Base-by-base conservation (phyloP, 192 early-diverging fungal genomes). In the Coemansia aciculifera region DNA sequence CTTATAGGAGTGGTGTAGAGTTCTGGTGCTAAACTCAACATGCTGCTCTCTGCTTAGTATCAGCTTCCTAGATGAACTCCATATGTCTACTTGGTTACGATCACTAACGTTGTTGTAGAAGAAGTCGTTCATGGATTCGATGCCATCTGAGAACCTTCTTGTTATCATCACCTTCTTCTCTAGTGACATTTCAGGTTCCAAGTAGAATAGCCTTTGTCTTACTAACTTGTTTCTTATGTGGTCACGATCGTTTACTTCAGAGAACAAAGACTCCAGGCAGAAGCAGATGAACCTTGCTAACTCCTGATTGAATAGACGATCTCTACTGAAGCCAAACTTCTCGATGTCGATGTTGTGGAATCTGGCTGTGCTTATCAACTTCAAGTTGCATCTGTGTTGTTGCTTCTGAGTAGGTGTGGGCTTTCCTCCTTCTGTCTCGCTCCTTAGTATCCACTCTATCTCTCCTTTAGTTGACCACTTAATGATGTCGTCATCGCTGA, bases 101-200 rank as follows among this genome's bases (percentile, higher is more conserved):
- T 59, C 57, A 38, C 57, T 37, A n/a, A 59, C 57, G n/a, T 59
- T 59, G 57, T 59, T 59, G 34, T 37, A 59, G 32, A 23, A 31
- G 31, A 15, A 37, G 17, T 59, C 34, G 17, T 31, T 34, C 57
- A 59, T 59, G 5, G 57, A 19, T 34, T 31, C 17, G 9, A 59
- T 37, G n/a, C 57, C 34, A 1, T 59, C 34, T 13, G 32, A n/a
- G 15, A 59, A 59, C 15, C 34, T 37, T 11, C n/a, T 31, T 0
- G 15, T 37, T 36, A 59, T 59, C 15, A 19, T n/a, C 13, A 59
- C 7, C 57, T 59, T 59, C 34, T 59, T 59, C 2, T 59, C 57
- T 36, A n/a, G 15, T 11, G 57, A 8, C 57, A 59, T 59, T 0
- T 37, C 57, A 37, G 57, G 57, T 19, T 31, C 34, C 0, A 59